Evolutionary conservation across 169 alveolate species (phyloP).

Genomic region (Prorocentrum cordatum): DNA sequence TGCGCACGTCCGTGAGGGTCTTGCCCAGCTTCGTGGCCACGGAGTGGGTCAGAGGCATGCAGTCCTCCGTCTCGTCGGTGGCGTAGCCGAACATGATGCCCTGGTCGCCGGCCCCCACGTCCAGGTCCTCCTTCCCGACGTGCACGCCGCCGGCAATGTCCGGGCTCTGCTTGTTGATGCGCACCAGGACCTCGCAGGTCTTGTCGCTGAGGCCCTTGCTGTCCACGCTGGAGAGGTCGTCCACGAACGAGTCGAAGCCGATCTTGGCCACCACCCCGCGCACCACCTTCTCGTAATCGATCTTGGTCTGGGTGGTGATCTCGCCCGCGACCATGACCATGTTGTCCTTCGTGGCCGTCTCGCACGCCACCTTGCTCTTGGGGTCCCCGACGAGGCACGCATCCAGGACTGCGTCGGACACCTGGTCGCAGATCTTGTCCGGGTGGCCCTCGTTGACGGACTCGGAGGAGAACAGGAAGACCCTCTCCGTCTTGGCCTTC

Average conservation of each 20-base stretch:
- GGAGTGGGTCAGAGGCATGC: slow-evolving; percentile 96
- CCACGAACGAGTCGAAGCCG: slow-evolving; percentile 79
- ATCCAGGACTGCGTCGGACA: slow-evolving; percentile 98
- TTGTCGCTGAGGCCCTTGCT: slow-evolving; percentile 90
- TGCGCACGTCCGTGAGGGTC: slow-evolving; percentile 89
- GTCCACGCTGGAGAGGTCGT: slow-evolving; percentile 57
- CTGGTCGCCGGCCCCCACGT: slow-evolving; percentile 97
- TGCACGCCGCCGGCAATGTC: slow-evolving; percentile 97
- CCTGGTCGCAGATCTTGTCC: slow-evolving; percentile 98
- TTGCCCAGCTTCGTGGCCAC: slow-evolving; percentile 90
- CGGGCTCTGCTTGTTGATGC: slow-evolving; percentile 89
- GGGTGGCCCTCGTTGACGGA: slow-evolving; percentile 96
- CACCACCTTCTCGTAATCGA: slow-evolving; percentile 89
- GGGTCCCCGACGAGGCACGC: slow-evolving; percentile 93
- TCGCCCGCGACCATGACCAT: slow-evolving; percentile 96
- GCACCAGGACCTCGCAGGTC: slow-evolving; percentile 88
- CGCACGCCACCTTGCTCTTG: slow-evolving; percentile 87
- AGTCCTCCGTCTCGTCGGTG: slow-evolving; percentile 89
- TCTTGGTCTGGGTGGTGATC: slow-evolving; percentile 88
- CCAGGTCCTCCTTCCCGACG: slow-evolving; percentile 74
- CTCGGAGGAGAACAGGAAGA: slow-evolving; percentile 95
- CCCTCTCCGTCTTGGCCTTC: slow-evolving; percentile 62
- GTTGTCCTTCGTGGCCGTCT: slow-evolving; percentile 91
- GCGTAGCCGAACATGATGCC: slow-evolving; percentile 99
- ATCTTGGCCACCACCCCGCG: slow-evolving; percentile 82